Percentiles rank a stretch among this genome's conserved stretches.
These are phyloP conservation scores for Apiotrichum gracile DNA, from an alignment of 1,284 basidiomycete genomes.

Conservation along the genomic window DNA sequence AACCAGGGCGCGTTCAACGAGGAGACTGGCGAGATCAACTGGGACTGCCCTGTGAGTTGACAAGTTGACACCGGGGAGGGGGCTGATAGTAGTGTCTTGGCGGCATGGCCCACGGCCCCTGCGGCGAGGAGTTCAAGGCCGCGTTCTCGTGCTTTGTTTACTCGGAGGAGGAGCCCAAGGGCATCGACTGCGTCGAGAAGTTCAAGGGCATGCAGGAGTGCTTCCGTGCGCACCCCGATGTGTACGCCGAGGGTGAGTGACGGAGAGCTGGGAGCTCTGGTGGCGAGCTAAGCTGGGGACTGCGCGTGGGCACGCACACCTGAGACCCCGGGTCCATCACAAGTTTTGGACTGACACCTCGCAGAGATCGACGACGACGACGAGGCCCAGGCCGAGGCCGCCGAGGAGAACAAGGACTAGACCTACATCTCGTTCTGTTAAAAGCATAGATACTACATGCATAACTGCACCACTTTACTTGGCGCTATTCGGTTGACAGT, in stretches of 20 bases:
- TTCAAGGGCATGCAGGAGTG: slow-evolving; percentile 98
- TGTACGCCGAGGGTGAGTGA: slow-evolving; percentile 79
- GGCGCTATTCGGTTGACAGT: too few relatives aligned
- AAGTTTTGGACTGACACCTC: not conserved
- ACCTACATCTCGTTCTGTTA: not conserved
- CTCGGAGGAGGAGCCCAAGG: slow-evolving; percentile 93
- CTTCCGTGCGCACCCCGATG: slow-evolving; percentile 91
- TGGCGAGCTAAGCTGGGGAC: not conserved
- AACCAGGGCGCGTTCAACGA: slow-evolving; percentile 63
- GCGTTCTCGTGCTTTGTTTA: slow-evolving; percentile 97
- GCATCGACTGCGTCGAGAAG: slow-evolving; percentile 94
- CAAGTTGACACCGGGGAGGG: not conserved
- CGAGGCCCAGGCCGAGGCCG: slow-evolving; percentile 1
- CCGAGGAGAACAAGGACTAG: not conserved
- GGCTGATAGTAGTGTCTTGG: slow-evolving; percentile 62
- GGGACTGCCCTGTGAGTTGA: slow-evolving; percentile 71
- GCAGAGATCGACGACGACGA: slow-evolving; percentile 44
- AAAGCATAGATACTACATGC: slow-evolving; percentile 7
- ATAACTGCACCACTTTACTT: slow-evolving; percentile 1
- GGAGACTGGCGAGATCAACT: slow-evolving; percentile 95
- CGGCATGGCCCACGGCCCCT: slow-evolving; percentile 97
- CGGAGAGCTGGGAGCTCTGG: not conserved
- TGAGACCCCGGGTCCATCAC: too few relatives aligned
- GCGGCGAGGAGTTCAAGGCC: slow-evolving; percentile 86
- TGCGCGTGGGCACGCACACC: not conserved